phyloP scores from a whole-genome alignment of 257 asterid species.

The Solanum peruvianum region DNA sequence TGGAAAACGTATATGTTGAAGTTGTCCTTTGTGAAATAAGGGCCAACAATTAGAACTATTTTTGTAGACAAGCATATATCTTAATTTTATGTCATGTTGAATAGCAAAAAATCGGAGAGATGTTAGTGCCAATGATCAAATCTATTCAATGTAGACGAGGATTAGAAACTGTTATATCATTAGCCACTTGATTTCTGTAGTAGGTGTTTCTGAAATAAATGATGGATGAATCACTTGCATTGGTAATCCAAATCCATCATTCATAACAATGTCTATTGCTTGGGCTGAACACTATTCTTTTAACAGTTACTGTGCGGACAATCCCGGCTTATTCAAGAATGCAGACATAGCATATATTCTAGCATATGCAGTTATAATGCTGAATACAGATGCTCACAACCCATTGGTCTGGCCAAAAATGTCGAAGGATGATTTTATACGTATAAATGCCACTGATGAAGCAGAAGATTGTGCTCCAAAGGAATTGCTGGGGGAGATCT shows the following conservation, averaged over 20 bases:
- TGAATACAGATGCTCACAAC: constrained; percentile 98
- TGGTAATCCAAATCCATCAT: background rate
- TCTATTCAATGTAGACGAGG: background rate
- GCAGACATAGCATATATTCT: constrained; percentile 97
- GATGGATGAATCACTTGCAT: background rate
- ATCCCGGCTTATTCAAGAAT: constrained; percentile 91
- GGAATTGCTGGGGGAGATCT: constrained; percentile 90
- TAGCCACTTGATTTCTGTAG: background rate
- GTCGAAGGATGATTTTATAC: constrained; percentile 91
- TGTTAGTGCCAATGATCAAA: background rate
- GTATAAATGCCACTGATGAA: constrained; percentile 66
- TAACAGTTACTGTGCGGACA: constrained; percentile 88
- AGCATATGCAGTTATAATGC: constrained; percentile 98
- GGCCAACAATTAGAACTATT: background rate
- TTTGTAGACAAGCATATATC: background rate
- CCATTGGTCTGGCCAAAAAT: constrained; percentile 98
- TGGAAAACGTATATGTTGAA: background rate
- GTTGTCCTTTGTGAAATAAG: background rate
- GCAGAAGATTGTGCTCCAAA: constrained; percentile 91
- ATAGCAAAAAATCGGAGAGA: background rate
- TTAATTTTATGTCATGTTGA: background rate
- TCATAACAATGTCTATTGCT: constrained; percentile 1
- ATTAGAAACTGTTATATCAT: background rate
- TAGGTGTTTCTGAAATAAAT: background rate
- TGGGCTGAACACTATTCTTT: constrained; percentile 11